Base-by-base conservation (phyloP, 2,329 filamentous ascomycete species). In the Pestalotiopsis sp. region DNA sequence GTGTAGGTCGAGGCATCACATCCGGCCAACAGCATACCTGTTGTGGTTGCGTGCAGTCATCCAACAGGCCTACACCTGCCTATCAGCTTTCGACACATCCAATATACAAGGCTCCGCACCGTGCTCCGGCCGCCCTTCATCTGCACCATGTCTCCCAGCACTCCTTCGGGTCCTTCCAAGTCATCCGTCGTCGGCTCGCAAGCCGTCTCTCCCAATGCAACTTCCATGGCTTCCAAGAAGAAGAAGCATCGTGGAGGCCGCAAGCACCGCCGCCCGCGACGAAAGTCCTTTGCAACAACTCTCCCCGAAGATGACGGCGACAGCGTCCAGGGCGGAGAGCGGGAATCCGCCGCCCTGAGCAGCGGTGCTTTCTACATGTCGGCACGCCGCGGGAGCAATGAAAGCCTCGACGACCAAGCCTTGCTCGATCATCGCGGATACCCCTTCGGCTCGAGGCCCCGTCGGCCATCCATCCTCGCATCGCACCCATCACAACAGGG, bases 341-440 rank as follows among this genome's bases (percentile, higher is more conserved):
- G 69, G 11, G 68, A 72, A 4, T 56, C 71, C 69, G 74, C 76
- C 62, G 74, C 76, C 62, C 68, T 79, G 68, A 78, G 83, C 69
- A 82, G 80, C 61, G 59, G 59, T 13, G 59, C 59, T 20, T 85
- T 89, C 77, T 88, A 88, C 76, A 78, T 86, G 69, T 80, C 83
- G 65, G 77, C 84, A 7, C 81, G 83, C 59, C 94, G 92, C 77
- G 77, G 91, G 71, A 98, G 95, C 82, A 91, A 87, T 74, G 94
- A 93, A 0, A 98, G 95, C 79, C 84, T 98, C 71, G 95, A 98
- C 73, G 98, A 94, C 79, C 92, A 97, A 77, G 91, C 89, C 7
- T 83, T 98, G 73, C 84, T 98, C 20, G 95, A 98, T 80, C 95
- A 98, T 80, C 89, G 72, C 65, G 70, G 73, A 68, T 66, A 78